phyloP scores from a whole-genome alignment of 2,329 filamentous ascomycete genomes.

The Nemania diffusa region DNA sequence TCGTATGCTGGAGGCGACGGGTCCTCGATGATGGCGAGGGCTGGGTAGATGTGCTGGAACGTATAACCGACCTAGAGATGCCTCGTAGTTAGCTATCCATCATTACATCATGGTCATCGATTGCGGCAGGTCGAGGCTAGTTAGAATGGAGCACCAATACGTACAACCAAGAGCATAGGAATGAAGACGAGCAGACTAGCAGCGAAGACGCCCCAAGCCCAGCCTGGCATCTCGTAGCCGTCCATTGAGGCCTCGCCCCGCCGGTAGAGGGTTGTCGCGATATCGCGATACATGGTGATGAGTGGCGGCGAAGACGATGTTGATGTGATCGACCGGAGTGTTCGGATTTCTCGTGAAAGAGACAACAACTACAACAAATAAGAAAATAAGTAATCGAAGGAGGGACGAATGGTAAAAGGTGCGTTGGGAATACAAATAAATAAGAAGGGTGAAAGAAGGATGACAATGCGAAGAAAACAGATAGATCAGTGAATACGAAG shows the following conservation, averaged over 20 bases:
- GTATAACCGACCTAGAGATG: conserved; percentile 60
- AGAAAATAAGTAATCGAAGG: conserved; percentile 7
- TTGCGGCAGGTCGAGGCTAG: background rate
- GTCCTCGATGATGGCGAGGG: conserved; percentile 68
- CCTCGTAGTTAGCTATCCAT: conserved; percentile 35
- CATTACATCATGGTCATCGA: background rate
- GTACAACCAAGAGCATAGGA: conserved; percentile 57
- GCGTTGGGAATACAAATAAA: background rate
- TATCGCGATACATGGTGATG: conserved; percentile 49
- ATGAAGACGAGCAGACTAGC: conserved; percentile 58
- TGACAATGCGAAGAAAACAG: background rate
- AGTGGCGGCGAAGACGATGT: background rate
- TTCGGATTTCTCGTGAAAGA: conserved; percentile 4
- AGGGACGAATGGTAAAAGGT: background rate
- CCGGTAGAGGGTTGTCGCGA: conserved; percentile 50
- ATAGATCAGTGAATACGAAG: background rate
- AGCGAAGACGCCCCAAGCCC: conserved; percentile 54
- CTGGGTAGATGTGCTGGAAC: conserved; percentile 61
- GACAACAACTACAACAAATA: conserved; percentile 5
- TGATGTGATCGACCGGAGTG: background rate
- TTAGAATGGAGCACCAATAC: no score
- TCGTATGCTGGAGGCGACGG: conserved; percentile 66
- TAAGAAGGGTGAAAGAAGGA: conserved; percentile 1
- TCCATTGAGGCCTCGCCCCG: conserved; percentile 50
- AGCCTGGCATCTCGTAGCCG: conserved; percentile 52